These are phyloP conservation scores for Termitomyces eurrhizus DNA, from an alignment of 768 basidiomycete species.

Conservation along the genomic window DNA sequence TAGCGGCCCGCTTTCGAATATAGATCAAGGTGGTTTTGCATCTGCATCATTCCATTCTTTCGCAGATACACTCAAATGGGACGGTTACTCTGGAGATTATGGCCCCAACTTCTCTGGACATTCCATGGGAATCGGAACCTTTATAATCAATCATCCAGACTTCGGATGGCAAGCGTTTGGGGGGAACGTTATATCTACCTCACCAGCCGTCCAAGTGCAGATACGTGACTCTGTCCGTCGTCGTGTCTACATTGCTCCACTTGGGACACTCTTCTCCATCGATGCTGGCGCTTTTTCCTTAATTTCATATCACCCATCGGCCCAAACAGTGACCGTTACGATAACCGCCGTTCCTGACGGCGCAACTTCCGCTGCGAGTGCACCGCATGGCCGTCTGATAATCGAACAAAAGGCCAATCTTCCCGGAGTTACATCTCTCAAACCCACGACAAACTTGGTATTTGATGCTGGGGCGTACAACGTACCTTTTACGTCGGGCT, in stretches of 20 bases:
- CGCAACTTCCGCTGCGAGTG: constrained; percentile 36
- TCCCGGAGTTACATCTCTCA: constrained; percentile 35
- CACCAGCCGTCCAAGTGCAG: constrained; percentile 39
- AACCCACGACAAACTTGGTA: constrained; percentile 31
- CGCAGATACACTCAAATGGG: constrained; percentile 52
- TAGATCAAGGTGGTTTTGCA: constrained; percentile 55
- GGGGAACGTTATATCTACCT: constrained; percentile 39
- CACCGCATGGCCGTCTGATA: constrained; percentile 41
- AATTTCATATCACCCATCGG: constrained; percentile 35
- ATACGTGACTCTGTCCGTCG: constrained; percentile 45
- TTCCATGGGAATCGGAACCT: constrained; percentile 44
- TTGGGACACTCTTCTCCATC: constrained; percentile 40
- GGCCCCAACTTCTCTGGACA: constrained; percentile 58
- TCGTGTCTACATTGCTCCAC: constrained; percentile 47
- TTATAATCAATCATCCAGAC: constrained; percentile 47
- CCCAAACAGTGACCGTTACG: constrained; percentile 35
- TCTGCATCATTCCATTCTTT: constrained; percentile 60
- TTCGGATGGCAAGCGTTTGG: constrained; percentile 64
- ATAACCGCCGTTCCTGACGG: constrained; percentile 37
- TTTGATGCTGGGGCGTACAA: constrained; percentile 45
- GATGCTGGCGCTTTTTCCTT: constrained; percentile 51
- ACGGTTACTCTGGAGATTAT: constrained; percentile 57
- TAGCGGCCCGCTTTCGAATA: constrained; percentile 50
- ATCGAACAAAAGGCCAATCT: constrained; percentile 38
- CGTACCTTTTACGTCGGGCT: constrained; percentile 38